A percentile compares a stretch with the other conserved stretches of the same genome.
Evolutionary conservation across 441 rosid species (phyloP).

Genomic region (Syzygium malaccense): DNA sequence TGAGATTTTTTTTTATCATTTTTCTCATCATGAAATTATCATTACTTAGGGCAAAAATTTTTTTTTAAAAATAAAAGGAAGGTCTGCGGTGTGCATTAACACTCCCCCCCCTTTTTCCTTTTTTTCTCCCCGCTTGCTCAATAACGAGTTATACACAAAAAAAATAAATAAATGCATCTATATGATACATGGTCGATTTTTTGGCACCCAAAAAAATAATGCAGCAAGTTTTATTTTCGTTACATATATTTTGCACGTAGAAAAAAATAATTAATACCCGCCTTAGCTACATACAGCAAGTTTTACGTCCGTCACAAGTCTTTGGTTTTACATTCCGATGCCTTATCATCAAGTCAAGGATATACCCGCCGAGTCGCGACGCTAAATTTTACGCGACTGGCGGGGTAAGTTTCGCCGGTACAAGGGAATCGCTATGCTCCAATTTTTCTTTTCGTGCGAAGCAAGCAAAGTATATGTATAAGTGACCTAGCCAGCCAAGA

Average conservation of each 20-base stretch:
- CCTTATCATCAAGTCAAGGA: too few relatives aligned
- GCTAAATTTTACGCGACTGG: too few relatives aligned
- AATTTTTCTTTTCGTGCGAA: neutral
- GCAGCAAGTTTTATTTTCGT: neutral
- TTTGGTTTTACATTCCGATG: too few relatives aligned
- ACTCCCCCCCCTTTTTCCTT: neutral
- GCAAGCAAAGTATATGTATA: neutral
- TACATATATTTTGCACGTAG: neutral
- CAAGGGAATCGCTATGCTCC: neutral
- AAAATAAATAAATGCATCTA: accelerated
- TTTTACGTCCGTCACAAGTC: neutral
- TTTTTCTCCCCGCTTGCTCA: neutral
- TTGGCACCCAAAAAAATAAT: neutral
- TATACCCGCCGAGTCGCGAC: neutral
- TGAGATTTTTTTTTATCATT: neutral
- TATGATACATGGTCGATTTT: neutral
- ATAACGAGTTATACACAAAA: neutral
- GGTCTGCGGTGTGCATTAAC: neutral
- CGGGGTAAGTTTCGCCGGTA: too few relatives aligned
- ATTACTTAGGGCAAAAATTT: neutral
- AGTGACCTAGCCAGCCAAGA: neutral
- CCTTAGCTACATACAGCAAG: too few relatives aligned
- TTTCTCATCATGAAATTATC: neutral
- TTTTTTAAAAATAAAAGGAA: neutral
- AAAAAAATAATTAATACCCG: neutral